These are phyloP conservation scores for Astrothelium subdiscretum DNA, from an alignment of 495 filamentous ascomycete genomes.

Conservation along the genomic window DNA sequence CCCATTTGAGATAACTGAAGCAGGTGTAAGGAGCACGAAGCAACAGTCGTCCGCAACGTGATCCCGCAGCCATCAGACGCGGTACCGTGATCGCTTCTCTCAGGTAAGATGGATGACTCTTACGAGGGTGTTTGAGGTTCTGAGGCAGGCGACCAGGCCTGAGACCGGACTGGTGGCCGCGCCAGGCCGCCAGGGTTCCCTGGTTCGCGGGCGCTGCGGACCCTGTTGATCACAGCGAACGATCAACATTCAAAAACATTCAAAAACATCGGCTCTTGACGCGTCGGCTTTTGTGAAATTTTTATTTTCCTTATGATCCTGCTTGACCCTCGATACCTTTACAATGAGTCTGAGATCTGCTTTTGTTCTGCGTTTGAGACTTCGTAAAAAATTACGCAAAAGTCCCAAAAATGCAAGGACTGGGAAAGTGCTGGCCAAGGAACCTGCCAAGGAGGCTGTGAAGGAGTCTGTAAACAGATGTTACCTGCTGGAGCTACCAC, in stretches of 20 bases:
- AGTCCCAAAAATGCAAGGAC: too few species aligned
- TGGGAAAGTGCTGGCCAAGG: too few species aligned
- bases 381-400: background rate
- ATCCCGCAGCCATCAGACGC: background rate
- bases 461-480: too few species aligned
- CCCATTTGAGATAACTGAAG: conserved; percentile 45
- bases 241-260: background rate
- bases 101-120: background rate
- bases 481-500: conserved; percentile 9
- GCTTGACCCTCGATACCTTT: too few species aligned
- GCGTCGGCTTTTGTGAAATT: too few species aligned
- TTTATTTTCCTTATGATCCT: too few species aligned
- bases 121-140: background rate
- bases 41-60: background rate
- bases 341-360: too few species aligned
- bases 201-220: background rate
- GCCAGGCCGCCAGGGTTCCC: background rate
- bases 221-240: background rate
- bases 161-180: background rate
- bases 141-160: background rate
- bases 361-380: background rate
- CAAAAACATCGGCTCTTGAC: too few species aligned
- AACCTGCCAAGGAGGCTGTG: too few species aligned
- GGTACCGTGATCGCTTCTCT: background rate
- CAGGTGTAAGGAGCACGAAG: conserved; percentile 32